phyloP scores from a whole-genome alignment of 345 rosid species.

The Populus pruinosa region DNA sequence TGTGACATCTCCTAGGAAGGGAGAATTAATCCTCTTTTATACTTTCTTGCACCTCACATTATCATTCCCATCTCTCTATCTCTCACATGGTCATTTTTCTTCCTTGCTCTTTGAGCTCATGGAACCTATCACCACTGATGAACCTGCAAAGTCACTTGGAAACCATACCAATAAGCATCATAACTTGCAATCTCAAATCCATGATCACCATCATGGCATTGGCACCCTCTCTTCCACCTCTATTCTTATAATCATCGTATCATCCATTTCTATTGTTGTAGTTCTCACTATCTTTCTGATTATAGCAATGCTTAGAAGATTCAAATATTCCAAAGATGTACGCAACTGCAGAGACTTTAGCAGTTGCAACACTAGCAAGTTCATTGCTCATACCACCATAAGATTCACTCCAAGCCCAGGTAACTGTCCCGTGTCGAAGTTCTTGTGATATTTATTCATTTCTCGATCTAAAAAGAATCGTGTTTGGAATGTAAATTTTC shows the following conservation, averaged over 20 bases:
- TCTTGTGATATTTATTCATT: background rate
- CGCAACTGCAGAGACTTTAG: conserved; percentile 28
- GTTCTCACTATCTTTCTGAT: conserved; percentile 41
- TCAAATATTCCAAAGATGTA: conserved; percentile 37
- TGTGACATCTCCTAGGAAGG: conserved; percentile 24
- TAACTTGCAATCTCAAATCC: conserved; percentile 15
- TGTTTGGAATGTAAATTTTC: background rate
- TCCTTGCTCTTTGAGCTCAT: conserved; percentile 25
- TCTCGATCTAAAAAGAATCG: too few relatives aligned
- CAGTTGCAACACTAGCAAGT: conserved; percentile 27
- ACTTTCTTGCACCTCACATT: conserved; percentile 1
- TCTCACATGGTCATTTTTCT: conserved; percentile 8
- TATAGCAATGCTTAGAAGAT: conserved; percentile 42
- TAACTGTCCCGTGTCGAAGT: conserved; percentile 17
- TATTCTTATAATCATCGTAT: conserved; percentile 40
- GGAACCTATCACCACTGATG: conserved; percentile 31
- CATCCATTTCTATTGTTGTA: conserved; percentile 36
- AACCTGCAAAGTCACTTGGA: conserved; percentile 22
- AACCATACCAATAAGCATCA: conserved; percentile 28
- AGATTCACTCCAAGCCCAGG: conserved; percentile 71
- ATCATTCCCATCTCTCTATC: background rate
- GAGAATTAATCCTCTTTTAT: conserved; percentile 10
- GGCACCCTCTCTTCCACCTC: conserved; percentile 41
- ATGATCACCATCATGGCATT: conserved; percentile 14
- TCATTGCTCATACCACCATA: conserved; percentile 38